phyloP scores from a whole-genome alignment of 225 moss, liverwort and hornwort genomes.

The Pleurozium schreberi region DNA sequence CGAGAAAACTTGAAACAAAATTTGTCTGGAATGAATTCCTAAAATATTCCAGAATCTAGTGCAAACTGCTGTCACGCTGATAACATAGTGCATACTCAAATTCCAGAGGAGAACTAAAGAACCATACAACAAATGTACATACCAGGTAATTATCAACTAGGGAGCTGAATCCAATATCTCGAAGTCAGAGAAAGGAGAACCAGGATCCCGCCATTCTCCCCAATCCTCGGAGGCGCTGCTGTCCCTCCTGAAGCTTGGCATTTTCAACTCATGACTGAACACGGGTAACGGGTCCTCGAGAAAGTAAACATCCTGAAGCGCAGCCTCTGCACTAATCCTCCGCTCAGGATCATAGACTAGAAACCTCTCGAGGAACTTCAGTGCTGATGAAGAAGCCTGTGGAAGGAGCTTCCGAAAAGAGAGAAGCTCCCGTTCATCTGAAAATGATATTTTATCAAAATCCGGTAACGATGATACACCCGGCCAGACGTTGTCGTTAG shows the following conservation, averaged over 20 bases:
- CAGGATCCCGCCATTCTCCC: conserved; percentile 80
- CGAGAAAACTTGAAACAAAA: conserved; percentile 24
- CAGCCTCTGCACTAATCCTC: conserved; percentile 60
- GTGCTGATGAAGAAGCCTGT: conserved; percentile 31
- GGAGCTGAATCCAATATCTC: conserved; percentile 54
- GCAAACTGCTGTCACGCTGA: not conserved
- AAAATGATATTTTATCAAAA: conserved; percentile 81
- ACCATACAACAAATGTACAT: conserved; percentile 14
- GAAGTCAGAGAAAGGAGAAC: conserved; percentile 85
- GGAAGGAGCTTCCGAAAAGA: conserved; percentile 54
- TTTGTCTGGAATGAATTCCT: conserved; percentile 13
- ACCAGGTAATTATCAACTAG: conserved; percentile 3
- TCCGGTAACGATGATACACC: conserved; percentile 78
- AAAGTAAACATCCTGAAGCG: conserved; percentile 55
- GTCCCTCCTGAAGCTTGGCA: conserved; percentile 51
- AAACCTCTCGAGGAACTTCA: conserved; percentile 68
- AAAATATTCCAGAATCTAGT: conserved; percentile 14
- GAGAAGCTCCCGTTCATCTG: conserved; percentile 55
- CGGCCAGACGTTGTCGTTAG: conserved; percentile 62
- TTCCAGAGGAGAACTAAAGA: not conserved
- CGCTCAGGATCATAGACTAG: conserved; percentile 65
- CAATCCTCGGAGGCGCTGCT: conserved; percentile 72
- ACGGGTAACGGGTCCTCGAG: conserved; percentile 60
- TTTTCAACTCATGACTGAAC: conserved; percentile 41
- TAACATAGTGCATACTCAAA: conserved; percentile 21